Conservation (phyloP, 257 asterid species). For the Fraxinus cuspidata region DNA sequence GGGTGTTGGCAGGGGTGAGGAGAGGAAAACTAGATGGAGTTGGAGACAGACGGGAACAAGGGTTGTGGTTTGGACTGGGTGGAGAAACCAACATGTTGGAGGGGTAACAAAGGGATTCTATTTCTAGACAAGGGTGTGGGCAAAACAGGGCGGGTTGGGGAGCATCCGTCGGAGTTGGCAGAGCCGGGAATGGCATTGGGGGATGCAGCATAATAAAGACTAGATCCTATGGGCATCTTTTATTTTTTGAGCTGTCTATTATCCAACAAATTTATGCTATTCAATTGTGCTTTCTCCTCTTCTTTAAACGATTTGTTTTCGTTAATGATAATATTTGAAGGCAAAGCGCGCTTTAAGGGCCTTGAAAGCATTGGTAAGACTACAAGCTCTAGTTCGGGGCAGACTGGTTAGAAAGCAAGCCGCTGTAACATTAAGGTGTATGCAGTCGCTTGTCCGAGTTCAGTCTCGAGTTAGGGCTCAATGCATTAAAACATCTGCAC, state of each 20-base stretch:
- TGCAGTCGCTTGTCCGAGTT: constrained; percentile 30
- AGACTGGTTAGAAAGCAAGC: constrained; percentile 28
- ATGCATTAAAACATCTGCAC: constrained; percentile 40
- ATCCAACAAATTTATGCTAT: background rate
- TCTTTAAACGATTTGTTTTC: background rate
- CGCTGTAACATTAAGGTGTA: constrained; percentile 26
- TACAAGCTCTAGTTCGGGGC: constrained; percentile 94
- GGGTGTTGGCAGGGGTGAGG: no score
- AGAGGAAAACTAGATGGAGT: no score
- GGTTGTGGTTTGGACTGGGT: no score
- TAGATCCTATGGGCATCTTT: background rate
- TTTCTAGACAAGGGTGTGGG: background rate
- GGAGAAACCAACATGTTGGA: no score
- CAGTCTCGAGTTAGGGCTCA: constrained; percentile 68
- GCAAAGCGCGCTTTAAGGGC: constrained; percentile 93
- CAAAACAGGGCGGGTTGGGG: background rate
- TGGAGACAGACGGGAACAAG: no score
- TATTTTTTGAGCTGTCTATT: background rate
- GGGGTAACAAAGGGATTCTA: background rate
- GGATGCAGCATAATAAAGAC: background rate
- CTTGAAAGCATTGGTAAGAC: constrained; percentile 74
- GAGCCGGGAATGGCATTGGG: background rate
- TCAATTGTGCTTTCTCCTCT: background rate
- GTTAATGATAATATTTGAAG: constrained; percentile 33
- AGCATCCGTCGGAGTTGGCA: no score